phyloP scores from a whole-genome alignment of 164 flowering plant genomes.

The Stephania cephalantha region DNA sequence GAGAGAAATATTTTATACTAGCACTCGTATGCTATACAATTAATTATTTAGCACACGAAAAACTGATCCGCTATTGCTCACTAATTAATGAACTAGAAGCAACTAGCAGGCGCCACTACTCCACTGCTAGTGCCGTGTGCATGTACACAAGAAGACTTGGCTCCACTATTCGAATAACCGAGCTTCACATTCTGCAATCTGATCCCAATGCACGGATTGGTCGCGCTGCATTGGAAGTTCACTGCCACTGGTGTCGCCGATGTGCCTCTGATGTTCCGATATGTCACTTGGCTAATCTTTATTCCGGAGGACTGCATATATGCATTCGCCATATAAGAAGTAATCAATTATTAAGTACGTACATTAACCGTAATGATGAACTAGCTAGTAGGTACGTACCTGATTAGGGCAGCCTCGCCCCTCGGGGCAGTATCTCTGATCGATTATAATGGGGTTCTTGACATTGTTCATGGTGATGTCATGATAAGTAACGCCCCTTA shows the following conservation, averaged over 20 bases:
- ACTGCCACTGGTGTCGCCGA: constrained; percentile 25
- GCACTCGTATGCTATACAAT: too few species aligned
- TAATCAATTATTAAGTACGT: neutral
- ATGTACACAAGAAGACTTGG: constrained; percentile 16
- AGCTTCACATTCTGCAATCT: constrained; percentile 22
- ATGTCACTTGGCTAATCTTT: constrained; percentile 21
- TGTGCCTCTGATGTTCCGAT: constrained; percentile 22
- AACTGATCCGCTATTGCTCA: neutral
- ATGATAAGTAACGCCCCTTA: constrained; percentile 19
- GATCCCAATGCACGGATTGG: constrained; percentile 25
- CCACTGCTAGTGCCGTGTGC: constrained; percentile 20
- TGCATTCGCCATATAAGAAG: neutral
- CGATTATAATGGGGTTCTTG: constrained; percentile 27
- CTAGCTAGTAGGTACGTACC: constrained; percentile 10
- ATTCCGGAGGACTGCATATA: constrained; percentile 22
- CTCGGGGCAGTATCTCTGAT: constrained; percentile 30
- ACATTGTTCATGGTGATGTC: constrained; percentile 23
- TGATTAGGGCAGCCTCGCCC: constrained; percentile 23
- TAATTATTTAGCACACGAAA: neutral
- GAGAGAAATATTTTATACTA: too few species aligned
- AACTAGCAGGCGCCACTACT: constrained; percentile 16
- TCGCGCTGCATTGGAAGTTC: constrained; percentile 22
- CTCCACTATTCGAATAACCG: constrained; percentile 8
- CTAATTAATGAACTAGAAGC: constrained; percentile 8
- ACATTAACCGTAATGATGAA: too few species aligned